Base-by-base conservation (phyloP, 2,329 filamentous ascomycete genomes). In the Fusarium keratoplasticum region DNA sequence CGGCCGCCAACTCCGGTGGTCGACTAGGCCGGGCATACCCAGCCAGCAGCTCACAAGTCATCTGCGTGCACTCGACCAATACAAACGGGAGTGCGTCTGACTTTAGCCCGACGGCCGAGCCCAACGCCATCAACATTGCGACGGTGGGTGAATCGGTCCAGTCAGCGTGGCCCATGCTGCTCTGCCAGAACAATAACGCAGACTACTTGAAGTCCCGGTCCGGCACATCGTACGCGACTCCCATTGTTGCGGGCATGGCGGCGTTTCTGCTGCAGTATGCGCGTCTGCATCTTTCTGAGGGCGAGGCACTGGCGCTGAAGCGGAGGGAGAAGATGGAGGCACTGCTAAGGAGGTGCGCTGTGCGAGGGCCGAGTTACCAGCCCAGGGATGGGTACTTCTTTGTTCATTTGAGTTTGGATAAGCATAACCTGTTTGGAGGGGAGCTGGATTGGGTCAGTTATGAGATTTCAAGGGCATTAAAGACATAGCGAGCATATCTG, bases 51-150 rank as follows among this genome's bases (percentile, higher is more conserved):
- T 50, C 35, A 0, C 27, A 66, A 5, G 72, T 74, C 6, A 64
- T 73, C 1, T 74, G 72, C 11, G 61, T 71, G 10, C 67, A 73
- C 16, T 73, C 64, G 5, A 69, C 70, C 2, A 55, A 73, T 2
- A 54, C 52, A 1, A 33, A 73, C 22, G 72, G 70, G 0, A 61
- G 42, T 1, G 40, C 40, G 1, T 73, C 72, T 1, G 10, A 27
- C 0, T 74, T 74, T 1, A 74, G 58, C 13, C 70, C 72, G 5
- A 73, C 62, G 0, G 55, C 70, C 0, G 35, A 47, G 5, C n/a
- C 50, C 0, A 47, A 64, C 11, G 42, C 47, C 10, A n/a, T 62
- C 3, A 74, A 73, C 10, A 64, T 74, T 10, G 63, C 68, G 0
- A 47, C 68, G 0, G 27, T 74, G 0, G 70, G 72, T 1, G 64